A percentile compares a stretch with the other conserved stretches of the same genome.
Conservation (phyloP, 1,139 yeast species). For the Geotrichum bryndzae region DNA sequence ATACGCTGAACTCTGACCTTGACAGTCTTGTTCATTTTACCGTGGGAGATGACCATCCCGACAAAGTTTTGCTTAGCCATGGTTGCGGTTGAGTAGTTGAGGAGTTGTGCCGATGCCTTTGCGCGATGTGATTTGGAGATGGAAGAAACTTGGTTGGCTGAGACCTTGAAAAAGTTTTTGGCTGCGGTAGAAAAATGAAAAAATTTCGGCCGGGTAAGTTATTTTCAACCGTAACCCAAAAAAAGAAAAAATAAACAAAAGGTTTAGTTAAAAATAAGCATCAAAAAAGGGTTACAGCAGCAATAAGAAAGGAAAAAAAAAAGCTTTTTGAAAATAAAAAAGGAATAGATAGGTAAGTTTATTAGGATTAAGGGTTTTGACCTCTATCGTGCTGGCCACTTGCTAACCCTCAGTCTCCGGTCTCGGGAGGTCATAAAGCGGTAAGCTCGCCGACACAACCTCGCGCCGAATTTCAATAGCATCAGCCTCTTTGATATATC, state of each 20-base stretch:
- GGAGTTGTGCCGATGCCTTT: background rate
- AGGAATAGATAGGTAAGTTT: background rate
- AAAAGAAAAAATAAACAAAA: background rate
- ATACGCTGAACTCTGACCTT: constrained; percentile 74
- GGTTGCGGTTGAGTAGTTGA: constrained; percentile 10
- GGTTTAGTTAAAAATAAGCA: background rate
- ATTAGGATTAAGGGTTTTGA: background rate
- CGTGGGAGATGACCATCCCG: constrained; percentile 92
- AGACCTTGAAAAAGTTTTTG: background rate
- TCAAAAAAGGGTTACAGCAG: background rate
- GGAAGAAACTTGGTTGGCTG: background rate
- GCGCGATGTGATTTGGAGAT: background rate
- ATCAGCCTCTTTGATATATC: constrained; percentile 52
- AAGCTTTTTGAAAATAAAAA: background rate
- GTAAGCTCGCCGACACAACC: constrained; percentile 2
- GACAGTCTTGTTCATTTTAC: constrained; percentile 92
- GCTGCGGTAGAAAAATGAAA: constrained; percentile 1
- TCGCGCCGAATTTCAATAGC: constrained; percentile 41
- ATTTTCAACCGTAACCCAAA: background rate
- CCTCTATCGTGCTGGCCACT: background rate
- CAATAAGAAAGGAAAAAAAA: background rate
- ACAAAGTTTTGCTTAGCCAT: constrained; percentile 90
- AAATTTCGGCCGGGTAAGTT: background rate
- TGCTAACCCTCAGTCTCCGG: background rate
- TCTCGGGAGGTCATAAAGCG: background rate